phyloP scores from a whole-genome alignment of 768 basidiomycete species.

The Leccinellum rugosiceps region DNA sequence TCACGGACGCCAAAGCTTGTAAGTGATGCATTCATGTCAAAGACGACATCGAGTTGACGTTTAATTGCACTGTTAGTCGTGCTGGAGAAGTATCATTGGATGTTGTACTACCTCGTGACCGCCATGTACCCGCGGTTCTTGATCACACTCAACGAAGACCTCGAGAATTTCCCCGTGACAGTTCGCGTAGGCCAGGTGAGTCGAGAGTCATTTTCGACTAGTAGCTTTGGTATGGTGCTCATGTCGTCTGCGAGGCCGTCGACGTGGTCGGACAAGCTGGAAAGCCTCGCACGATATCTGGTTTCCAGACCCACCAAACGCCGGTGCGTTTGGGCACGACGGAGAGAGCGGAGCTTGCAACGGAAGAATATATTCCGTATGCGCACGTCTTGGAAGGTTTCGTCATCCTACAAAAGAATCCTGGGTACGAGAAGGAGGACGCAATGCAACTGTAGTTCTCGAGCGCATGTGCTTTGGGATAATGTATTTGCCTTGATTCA shows the following conservation, averaged over 20 bases:
- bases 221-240: background rate
- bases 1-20: slow-evolving; percentile 94
- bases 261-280: slow-evolving; percentile 62
- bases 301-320: slow-evolving; percentile 92
- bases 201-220: background rate
- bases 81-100: slow-evolving; percentile 96
- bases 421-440: slow-evolving; percentile 83
- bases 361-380: slow-evolving; percentile 94
- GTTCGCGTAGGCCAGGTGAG: slow-evolving; percentile 90
- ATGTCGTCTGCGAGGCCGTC: slow-evolving; percentile 58
- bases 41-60: background rate
- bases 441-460: slow-evolving; percentile 67
- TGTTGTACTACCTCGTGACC: slow-evolving; percentile 93
- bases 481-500: background rate
- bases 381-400: slow-evolving; percentile 89
- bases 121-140: slow-evolving; percentile 99
- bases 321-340: slow-evolving; percentile 94
- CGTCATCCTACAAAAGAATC: slow-evolving; percentile 89
- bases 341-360: slow-evolving; percentile 93
- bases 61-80: slow-evolving; percentile 57
- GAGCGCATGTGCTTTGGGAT: slow-evolving; percentile 2
- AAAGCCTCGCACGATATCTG: background rate
- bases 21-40: slow-evolving; percentile 35
- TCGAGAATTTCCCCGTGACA: slow-evolving; percentile 81
- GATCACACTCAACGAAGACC: slow-evolving; percentile 92